These are phyloP conservation scores for Lichtheimia corymbifera DNA, from an alignment of 371 early-diverging fungal genomes.

Conservation along the genomic window DNA sequence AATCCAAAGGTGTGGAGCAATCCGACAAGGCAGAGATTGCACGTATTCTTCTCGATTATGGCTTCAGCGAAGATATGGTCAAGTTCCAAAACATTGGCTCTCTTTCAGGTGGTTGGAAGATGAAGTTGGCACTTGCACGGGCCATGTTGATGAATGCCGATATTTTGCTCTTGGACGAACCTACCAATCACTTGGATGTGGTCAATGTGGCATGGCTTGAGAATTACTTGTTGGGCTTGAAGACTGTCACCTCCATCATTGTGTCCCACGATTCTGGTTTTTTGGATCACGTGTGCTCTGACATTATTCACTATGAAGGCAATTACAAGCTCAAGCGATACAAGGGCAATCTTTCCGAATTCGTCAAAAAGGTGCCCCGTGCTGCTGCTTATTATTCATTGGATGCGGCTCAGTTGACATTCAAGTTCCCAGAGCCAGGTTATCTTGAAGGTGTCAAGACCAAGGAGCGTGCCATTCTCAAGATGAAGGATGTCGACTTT, in stretches of 20 bases:
- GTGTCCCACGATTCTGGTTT: constrained; percentile 93
- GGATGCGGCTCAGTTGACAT: constrained; percentile 56
- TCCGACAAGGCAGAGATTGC: constrained; percentile 54
- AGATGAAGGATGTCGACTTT: constrained; percentile 66
- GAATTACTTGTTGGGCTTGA: constrained; percentile 70
- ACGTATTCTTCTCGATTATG: constrained; percentile 63
- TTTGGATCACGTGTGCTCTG: constrained; percentile 83
- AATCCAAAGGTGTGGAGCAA: constrained; percentile 54
- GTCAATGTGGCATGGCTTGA: constrained; percentile 85
- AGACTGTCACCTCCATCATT: constrained; percentile 78
- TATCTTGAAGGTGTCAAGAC: constrained; percentile 75
- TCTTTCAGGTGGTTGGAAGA: constrained; percentile 92
- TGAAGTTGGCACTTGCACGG: constrained; percentile 84
- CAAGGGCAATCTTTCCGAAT: constrained; percentile 83
- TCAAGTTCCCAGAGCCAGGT: constrained; percentile 75
- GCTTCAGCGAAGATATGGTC: constrained; percentile 70
- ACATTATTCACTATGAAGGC: constrained; percentile 80
- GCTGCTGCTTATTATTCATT: constrained; percentile 76
- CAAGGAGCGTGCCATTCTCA: constrained; percentile 70
- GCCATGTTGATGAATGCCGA: constrained; percentile 85
- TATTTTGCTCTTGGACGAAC: constrained; percentile 88
- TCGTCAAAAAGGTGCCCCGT: constrained; percentile 77
- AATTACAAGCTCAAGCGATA: constrained; percentile 77
- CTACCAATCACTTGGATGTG: constrained; percentile 91
- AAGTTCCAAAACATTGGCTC: constrained; percentile 66